Evolutionary conservation across 2,329 filamentous ascomycete species (phyloP), one percentile per base, ranked within the genome.

Genomic region (Neofusicoccum parvum): DNA sequence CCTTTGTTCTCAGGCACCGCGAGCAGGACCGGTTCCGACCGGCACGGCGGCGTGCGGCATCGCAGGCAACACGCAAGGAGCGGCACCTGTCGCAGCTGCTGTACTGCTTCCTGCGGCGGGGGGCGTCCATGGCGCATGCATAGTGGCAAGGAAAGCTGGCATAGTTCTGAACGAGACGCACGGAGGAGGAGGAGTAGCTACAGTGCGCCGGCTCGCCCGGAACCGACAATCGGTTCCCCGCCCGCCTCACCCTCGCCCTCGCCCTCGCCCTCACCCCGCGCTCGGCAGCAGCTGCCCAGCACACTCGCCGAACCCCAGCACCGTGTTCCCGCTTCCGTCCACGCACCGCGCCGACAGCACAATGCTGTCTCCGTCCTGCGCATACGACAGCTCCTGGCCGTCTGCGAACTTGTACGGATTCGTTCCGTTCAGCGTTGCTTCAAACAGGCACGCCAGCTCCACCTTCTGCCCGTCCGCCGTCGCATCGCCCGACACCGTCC

Each of bases 331-430:
- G 15, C 77, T 72, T 0, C 75, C 76, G 54, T 75, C 74, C 32
- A 75, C 72, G 3, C 75, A 63, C 12, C 36, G 5, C 46, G 36
- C 79, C 10, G 73, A 74, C 17, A 80, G 72, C 1, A 69, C 70
- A 9, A 81, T 75, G 45, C 73, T 74, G 60, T 81, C 80, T 1
- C 79, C 79, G 69, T 82, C 80, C 36, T 77, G 71, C 11, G 81
- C 70, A 69, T 79, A 82, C 11, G 74, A 70, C 32, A 76, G 67
- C 67, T 74, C 74, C 45, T 67, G 60, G n/a, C 72, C 72, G 49
- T 75, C 73, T 23, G 59, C 70, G 37, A 77, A 62, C 41, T 72
- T 74, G 49, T 66, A 71, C 14, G 71, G 66, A 48, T 59, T 64
- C 39, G 72, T 75, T 10, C 78, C 77, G 20, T 78, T 78, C 70